phyloP scores from a whole-genome alignment of 2,329 filamentous ascomycete species.

The Periconia sp. region DNA sequence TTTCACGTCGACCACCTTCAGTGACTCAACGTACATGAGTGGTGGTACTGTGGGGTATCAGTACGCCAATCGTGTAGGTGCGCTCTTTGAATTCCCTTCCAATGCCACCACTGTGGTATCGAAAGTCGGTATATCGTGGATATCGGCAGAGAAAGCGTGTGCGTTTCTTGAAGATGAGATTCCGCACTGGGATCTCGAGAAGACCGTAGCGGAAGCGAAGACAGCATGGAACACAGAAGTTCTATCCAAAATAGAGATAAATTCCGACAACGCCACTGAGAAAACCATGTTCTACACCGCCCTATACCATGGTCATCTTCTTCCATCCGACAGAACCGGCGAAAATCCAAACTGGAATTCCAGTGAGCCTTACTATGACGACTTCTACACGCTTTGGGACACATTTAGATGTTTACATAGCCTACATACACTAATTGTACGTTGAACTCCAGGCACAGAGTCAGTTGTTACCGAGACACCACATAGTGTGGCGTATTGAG shows the following conservation, averaged over 20 bases:
- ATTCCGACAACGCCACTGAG: slow-evolving; percentile 6
- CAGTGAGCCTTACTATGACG: slow-evolving; percentile 40
- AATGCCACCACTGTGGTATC: slow-evolving; percentile 45
- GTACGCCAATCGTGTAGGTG: slow-evolving; percentile 47
- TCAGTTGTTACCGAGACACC: too few species aligned
- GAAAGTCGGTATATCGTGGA: slow-evolving; percentile 51
- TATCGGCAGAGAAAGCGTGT: slow-evolving; percentile 58
- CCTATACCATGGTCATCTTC: slow-evolving; percentile 40
- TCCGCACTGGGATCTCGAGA: slow-evolving; percentile 47
- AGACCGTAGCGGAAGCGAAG: slow-evolving; percentile 37
- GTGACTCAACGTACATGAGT: neutral
- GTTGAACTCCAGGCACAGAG: too few species aligned
- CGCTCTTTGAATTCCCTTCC: slow-evolving; percentile 48
- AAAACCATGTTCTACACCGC: slow-evolving; percentile 36
- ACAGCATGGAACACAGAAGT: slow-evolving; percentile 49
- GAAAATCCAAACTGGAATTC: slow-evolving; percentile 30
- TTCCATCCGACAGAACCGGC: slow-evolving; percentile 35
- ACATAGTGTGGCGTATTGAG: too few species aligned
- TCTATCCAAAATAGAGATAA: slow-evolving; percentile 52
- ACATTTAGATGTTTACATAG: slow-evolving; percentile 12
- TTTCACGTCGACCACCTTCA: neutral
- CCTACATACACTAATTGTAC: slow-evolving; percentile 17
- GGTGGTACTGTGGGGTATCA: neutral
- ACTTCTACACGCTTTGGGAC: slow-evolving; percentile 27
- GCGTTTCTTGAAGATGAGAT: slow-evolving; percentile 66